Base-by-base conservation (phyloP, 768 basidiomycete genomes). In the Mycena amicta region DNA sequence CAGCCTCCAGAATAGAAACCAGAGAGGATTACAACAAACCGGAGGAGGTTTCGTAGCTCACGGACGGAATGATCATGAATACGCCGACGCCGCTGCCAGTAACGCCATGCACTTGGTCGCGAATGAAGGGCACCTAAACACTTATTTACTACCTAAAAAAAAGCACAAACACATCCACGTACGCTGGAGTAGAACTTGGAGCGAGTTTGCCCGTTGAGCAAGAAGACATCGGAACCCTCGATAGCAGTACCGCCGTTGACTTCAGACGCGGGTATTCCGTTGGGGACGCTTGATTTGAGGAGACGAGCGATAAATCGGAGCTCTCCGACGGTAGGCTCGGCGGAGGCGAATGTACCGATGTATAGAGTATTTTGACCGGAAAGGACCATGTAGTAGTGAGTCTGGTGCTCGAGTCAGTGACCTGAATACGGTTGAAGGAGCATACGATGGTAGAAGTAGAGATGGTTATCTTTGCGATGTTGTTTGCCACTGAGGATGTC, bases 101-200 rank as follows among this genome's bases (percentile, higher is more conserved):
- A 18, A 80, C 78, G 25, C 80, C 79, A 56, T 81, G 80, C 13
- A 81, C 77, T 64, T 79, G 77, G 63, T 83, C 80, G n/a, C 74
- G 64, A 52, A 81, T 83, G 70, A 81, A 81, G 25, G 74, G 79
- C 55, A n/a, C n/a, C n/a, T n/a, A n/a, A n/a, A n/a, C 78, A 68
- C 78, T 79, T 56, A 25, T 49, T 26, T 16, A 29, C 16, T 50
- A 43, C 20, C 29, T 11, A 23, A 4, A 23, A n/a, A 43, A 25
- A 27, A 28, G n/a, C 61, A 47, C 29, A 18, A 2, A 25, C 5
- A 28, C 25, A 29, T 23, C 26, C 26, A 16, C 40, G 41, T 60
- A 79, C 77, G 52, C 77, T 78, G 18, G 79, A 80, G 65, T 75
- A 79, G 68, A 79, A 81, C 64, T 82, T 81, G 56, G 77, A 79